phyloP scores from a whole-genome alignment of 2,329 filamentous ascomycete genomes.

The Cladosporium colombiae region DNA sequence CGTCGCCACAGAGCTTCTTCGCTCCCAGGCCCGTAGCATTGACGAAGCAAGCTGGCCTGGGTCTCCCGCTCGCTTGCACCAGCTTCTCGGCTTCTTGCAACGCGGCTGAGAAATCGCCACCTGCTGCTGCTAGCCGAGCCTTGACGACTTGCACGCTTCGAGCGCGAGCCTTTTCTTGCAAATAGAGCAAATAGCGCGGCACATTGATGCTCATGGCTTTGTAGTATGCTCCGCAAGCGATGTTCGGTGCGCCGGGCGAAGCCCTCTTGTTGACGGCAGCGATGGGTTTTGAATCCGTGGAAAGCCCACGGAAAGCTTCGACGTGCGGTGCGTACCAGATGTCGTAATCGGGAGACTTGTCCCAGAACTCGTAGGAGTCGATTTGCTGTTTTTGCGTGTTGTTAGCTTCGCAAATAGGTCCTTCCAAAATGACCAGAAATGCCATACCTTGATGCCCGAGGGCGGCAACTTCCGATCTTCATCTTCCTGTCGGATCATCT shows the following conservation, averaged over 20 bases:
- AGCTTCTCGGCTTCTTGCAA: constrained; percentile 33
- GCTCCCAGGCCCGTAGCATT: constrained; percentile 49
- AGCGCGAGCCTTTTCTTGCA: constrained; percentile 34
- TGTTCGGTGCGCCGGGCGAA: constrained; percentile 25
- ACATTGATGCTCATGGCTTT: constrained; percentile 42
- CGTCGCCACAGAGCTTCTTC: constrained; percentile 38
- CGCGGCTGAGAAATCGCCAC: constrained; percentile 33
- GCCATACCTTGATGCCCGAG: constrained; percentile 31
- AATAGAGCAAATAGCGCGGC: constrained; percentile 40
- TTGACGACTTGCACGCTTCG: constrained; percentile 35
- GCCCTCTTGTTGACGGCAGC: constrained; percentile 28
- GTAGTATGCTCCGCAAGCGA: constrained; percentile 36
- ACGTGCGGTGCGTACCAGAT: constrained; percentile 45
- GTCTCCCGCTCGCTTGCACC: constrained; percentile 4
- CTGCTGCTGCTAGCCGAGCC: constrained; percentile 32
- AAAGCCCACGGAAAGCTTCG: constrained; percentile 35
- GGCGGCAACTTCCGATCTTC: constrained; percentile 26
- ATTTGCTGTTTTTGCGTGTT: neutral
- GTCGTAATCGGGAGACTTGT: constrained; percentile 24
- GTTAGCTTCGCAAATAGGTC: neutral
- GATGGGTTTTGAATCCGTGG: constrained; percentile 23
- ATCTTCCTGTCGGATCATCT: constrained; percentile 35
- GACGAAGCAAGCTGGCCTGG: constrained; percentile 37
- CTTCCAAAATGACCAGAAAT: neutral
- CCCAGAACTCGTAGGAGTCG: constrained; percentile 35